Evolutionary conservation across 768 basidiomycete genomes (phyloP).

Genomic region (Suillus hirtellus): DNA sequence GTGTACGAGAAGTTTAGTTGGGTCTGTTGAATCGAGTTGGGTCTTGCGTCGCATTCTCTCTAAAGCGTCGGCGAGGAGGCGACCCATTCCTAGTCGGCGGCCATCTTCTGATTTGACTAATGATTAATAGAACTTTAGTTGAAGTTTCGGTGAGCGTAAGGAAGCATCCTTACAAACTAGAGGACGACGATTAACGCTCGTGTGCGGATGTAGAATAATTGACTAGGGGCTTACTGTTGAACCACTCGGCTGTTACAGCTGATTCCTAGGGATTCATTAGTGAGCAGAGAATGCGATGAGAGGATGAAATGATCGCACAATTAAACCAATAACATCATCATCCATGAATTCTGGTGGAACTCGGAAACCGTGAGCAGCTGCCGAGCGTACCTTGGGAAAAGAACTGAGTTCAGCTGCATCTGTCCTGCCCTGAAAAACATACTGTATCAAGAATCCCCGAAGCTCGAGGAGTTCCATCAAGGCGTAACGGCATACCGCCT

Average conservation of each 20-base stretch:
- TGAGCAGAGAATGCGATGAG: neutral
- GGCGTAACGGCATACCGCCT: constrained; percentile 63
- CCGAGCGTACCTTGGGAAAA: constrained; percentile 55
- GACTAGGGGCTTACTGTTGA: constrained; percentile 45
- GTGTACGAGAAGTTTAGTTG: constrained; percentile 66
- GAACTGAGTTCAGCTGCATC: constrained; percentile 1
- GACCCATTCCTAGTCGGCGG: constrained; percentile 75
- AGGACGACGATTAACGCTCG: constrained; percentile 12
- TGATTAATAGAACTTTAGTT: constrained; percentile 15
- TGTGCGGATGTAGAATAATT: neutral
- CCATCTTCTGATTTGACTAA: constrained; percentile 76
- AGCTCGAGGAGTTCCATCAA: constrained; percentile 75
- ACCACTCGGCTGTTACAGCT: constrained; percentile 81
- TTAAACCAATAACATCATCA: constrained; percentile 52
- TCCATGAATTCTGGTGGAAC: constrained; percentile 77
- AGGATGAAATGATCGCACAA: constrained; percentile 41
- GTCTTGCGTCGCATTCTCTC: constrained; percentile 62
- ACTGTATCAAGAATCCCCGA: constrained; percentile 78
- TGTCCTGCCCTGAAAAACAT: neutral
- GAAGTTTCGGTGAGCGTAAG: neutral
- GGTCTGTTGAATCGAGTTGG: constrained; percentile 43
- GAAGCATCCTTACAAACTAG: constrained; percentile 26
- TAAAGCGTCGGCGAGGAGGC: constrained; percentile 64
- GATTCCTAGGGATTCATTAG: constrained; percentile 47
- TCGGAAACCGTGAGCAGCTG: constrained; percentile 67